Conservation (phyloP, 2,329 filamentous ascomycete species). For the Hypoxylon sp. region DNA sequence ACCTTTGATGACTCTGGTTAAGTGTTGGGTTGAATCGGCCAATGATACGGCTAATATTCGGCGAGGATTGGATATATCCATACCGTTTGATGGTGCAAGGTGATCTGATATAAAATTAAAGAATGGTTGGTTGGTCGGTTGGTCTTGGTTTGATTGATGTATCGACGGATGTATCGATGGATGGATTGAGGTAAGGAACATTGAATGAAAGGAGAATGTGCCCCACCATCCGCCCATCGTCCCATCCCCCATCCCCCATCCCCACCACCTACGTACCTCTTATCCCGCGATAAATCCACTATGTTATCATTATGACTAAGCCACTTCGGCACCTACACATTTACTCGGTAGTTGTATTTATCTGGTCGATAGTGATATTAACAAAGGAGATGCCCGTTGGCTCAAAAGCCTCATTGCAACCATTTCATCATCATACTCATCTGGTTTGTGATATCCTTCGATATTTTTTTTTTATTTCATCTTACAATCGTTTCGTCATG, state of each 20-base stretch:
- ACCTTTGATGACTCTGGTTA: conserved; percentile 70
- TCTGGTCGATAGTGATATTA: not conserved
- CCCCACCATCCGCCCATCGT: conserved; percentile 31
- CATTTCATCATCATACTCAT: not conserved
- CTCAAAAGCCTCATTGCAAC: not conserved
- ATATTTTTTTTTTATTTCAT: conserved; percentile 2
- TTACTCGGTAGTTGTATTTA: conserved; percentile 29
- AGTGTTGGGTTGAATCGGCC: conserved; percentile 61
- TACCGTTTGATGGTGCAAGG: conserved; percentile 39
- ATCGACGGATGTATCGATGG: conserved; percentile 27
- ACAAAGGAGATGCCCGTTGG: not conserved
- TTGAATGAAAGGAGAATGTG: conserved; percentile 8
- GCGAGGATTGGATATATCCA: conserved; percentile 66
- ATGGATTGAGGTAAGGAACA: too few species aligned
- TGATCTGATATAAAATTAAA: conserved; percentile 16
- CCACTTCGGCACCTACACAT: conserved; percentile 4
- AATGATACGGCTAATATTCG: conserved; percentile 72
- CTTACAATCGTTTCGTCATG: conserved; percentile 31
- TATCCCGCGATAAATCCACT: conserved; percentile 12
- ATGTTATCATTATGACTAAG: conserved; percentile 44
- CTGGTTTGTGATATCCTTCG: not conserved
- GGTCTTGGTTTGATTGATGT: not conserved
- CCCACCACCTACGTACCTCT: not conserved
- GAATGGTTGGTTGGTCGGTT: conserved; percentile 37
- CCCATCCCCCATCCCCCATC: conserved; percentile 5